phyloP scores from a whole-genome alignment of 129 eudicot genomes.

The Chrysanthemum seticuspe region DNA sequence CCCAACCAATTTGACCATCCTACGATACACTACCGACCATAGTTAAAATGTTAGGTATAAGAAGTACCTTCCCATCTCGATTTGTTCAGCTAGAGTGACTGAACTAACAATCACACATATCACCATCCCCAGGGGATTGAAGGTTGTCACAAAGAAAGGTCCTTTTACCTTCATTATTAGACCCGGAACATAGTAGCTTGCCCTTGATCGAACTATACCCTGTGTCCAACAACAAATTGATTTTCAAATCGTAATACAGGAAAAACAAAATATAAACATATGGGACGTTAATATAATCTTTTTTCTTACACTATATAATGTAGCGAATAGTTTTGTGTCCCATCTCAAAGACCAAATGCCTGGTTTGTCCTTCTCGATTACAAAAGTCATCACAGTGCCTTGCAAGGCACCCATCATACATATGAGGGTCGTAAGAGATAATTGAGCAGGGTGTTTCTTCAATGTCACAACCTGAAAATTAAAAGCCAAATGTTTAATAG shows the following conservation, averaged over 20 bases:
- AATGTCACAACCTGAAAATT: slow-evolving; percentile 55
- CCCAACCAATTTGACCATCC: no score
- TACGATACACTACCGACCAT: no score
- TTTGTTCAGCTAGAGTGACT: slow-evolving; percentile 46
- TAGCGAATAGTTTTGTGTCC: slow-evolving; percentile 61
- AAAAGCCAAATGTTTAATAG: background rate
- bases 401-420: slow-evolving; percentile 61
- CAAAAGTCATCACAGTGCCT: slow-evolving; percentile 50
- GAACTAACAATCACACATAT: slow-evolving; percentile 56
- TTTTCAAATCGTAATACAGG: background rate
- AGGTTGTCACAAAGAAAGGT: slow-evolving; percentile 67
- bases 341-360: slow-evolving; percentile 58
- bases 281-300: background rate
- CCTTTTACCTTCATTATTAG: slow-evolving; percentile 54
- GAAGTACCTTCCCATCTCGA: slow-evolving; percentile 22
- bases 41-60: no score
- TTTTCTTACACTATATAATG: slow-evolving; percentile 55
- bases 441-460: slow-evolving; percentile 66
- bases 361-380: slow-evolving; percentile 47
- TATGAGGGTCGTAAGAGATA: slow-evolving; percentile 63
- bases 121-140: slow-evolving; percentile 62
- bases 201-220: slow-evolving; percentile 62
- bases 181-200: slow-evolving; percentile 55
- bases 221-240: slow-evolving; percentile 15
- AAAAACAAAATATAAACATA: background rate